These are phyloP conservation scores for Shiraia bambusicola DNA, from an alignment of 2,329 filamentous ascomycete species.

Conservation along the genomic window DNA sequence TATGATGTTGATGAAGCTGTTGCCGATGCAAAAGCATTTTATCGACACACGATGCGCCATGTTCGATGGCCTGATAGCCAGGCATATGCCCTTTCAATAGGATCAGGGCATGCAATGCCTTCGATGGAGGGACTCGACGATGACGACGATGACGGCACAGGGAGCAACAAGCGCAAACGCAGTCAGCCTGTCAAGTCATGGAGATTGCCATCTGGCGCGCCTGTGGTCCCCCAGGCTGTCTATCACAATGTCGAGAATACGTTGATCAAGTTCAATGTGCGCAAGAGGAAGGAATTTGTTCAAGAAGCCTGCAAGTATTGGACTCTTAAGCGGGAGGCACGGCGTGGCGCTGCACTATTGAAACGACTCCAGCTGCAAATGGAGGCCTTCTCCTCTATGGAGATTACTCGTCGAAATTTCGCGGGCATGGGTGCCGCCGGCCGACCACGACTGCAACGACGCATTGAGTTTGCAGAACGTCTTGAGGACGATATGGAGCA, in stretches of 20 bases:
- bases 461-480: slow-evolving; percentile 83
- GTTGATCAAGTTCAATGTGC: slow-evolving; percentile 77
- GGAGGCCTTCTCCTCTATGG: slow-evolving; percentile 96
- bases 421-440: slow-evolving; percentile 90
- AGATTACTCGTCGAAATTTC: slow-evolving; percentile 92
- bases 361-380: slow-evolving; percentile 93
- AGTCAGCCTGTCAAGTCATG: slow-evolving; percentile 66
- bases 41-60: slow-evolving; percentile 84
- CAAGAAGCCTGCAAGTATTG: slow-evolving; percentile 95
- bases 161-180: slow-evolving; percentile 62
- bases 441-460: slow-evolving; percentile 71
- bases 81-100: slow-evolving; percentile 75
- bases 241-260: slow-evolving; percentile 84
- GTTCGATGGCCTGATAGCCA: slow-evolving; percentile 92
- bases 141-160: slow-evolving; percentile 52
- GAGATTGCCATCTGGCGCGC: slow-evolving; percentile 92
- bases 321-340: slow-evolving; percentile 93
- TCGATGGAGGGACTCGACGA: slow-evolving; percentile 54
- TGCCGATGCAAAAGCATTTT: slow-evolving; percentile 81
- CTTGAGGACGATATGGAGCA: slow-evolving; percentile 76
- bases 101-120: slow-evolving; percentile 63
- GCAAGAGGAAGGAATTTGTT: slow-evolving; percentile 88
- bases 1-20: slow-evolving; percentile 80
- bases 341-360: slow-evolving; percentile 84
- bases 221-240: slow-evolving; percentile 86